These are phyloP conservation scores for Aureobasidium lini DNA, from an alignment of 2,329 filamentous ascomycete genomes.

Conservation along the genomic window DNA sequence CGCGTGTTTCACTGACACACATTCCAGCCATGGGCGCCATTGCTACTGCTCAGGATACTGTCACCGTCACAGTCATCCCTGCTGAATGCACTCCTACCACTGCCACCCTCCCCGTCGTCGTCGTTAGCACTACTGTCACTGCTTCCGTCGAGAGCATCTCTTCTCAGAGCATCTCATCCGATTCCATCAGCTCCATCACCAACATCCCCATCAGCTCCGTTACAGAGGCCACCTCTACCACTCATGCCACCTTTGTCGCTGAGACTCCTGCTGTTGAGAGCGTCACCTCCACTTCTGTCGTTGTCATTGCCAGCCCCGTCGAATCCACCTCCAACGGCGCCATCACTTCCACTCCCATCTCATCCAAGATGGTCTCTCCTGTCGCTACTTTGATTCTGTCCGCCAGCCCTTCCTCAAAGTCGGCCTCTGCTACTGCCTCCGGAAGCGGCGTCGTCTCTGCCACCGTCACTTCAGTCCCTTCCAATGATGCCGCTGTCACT, in stretches of 20 bases:
- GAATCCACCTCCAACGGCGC: background rate
- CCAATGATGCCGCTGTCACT: background rate
- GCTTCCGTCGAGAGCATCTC: background rate
- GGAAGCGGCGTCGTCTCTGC: background rate
- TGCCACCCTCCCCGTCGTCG: background rate
- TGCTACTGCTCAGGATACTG: constrained; percentile 3
- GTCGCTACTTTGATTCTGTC: background rate
- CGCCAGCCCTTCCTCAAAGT: background rate
- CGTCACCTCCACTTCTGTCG: background rate
- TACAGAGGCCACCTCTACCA: background rate
- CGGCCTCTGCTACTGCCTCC: constrained; percentile 12
- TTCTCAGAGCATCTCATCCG: background rate
- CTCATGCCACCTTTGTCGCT: background rate
- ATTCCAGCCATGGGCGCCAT: background rate
- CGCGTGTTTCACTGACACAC: background rate
- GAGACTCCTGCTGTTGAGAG: background rate
- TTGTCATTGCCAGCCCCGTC: background rate
- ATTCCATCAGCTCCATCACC: background rate
- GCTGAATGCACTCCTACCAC: background rate
- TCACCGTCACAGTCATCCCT: constrained; percentile 10
- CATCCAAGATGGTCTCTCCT: background rate
- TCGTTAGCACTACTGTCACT: background rate
- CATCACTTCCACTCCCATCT: background rate
- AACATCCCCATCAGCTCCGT: background rate
- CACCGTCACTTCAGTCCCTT: background rate